Conservation (phyloP, 495 filamentous ascomycete species). For the Margaritispora aquatica region DNA sequence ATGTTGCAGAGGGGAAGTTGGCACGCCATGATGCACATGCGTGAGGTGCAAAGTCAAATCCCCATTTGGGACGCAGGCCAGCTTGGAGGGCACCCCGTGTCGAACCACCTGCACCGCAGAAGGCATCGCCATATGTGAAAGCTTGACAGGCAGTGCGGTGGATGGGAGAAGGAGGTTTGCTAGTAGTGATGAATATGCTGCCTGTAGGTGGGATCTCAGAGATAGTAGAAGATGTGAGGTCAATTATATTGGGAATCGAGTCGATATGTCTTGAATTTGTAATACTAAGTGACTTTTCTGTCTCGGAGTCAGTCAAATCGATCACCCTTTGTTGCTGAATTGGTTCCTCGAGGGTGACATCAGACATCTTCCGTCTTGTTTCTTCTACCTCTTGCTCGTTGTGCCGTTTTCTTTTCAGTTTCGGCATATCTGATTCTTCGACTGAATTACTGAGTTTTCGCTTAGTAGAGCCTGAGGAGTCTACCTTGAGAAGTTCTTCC, state of each 20-base stretch:
- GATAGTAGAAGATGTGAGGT: constrained; percentile 3
- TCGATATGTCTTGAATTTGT: no score
- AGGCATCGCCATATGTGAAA: constrained; percentile 23
- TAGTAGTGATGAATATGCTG: not conserved
- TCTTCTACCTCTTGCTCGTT: not conserved
- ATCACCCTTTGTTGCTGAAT: not conserved
- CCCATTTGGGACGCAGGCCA: constrained; percentile 52
- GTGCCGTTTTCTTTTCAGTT: not conserved
- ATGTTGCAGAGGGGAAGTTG: constrained; percentile 49
- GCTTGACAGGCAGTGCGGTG: constrained; percentile 11
- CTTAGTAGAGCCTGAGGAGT: not conserved
- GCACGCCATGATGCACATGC: constrained; percentile 50
- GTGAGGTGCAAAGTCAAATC: constrained; percentile 50
- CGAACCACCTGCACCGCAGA: constrained; percentile 73
- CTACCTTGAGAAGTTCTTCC: not conserved
- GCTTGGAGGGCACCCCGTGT: constrained; percentile 61
- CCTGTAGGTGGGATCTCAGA: not conserved
- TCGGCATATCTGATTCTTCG: not conserved
- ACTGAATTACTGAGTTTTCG: not conserved
- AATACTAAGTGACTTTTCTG: no score
- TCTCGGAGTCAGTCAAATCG: no score
- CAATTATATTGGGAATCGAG: not conserved
- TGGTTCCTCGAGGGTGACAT: not conserved
- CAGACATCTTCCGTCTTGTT: not conserved
- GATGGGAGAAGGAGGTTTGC: not conserved